A percentile compares a stretch with the other conserved stretches of the same genome.
Evolutionary conservation across 768 basidiomycete genomes (phyloP).

Genomic region (Pisolithus orientalis): DNA sequence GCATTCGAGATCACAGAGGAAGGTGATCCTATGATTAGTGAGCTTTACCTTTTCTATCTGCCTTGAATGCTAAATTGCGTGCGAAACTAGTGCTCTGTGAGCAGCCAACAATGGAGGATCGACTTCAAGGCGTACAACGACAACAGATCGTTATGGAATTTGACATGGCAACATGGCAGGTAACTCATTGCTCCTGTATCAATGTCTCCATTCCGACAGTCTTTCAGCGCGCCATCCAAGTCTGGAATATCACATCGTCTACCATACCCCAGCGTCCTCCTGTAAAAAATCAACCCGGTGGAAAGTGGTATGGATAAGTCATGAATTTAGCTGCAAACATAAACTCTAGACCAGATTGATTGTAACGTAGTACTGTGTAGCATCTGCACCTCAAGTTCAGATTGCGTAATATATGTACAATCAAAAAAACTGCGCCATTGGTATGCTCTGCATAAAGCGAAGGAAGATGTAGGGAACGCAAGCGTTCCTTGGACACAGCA

Average conservation of each 20-base stretch:
- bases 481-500: background rate
- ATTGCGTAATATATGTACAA: background rate
- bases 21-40: slow-evolving; percentile 74
- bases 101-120: slow-evolving; percentile 58
- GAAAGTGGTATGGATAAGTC: slow-evolving; percentile 66
- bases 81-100: slow-evolving; percentile 50
- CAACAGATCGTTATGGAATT: slow-evolving; percentile 89
- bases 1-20: slow-evolving; percentile 62
- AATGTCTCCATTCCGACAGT: background rate
- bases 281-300: slow-evolving; percentile 48
- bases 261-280: slow-evolving; percentile 70
- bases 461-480: too few relatives aligned
- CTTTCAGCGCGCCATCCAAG: slow-evolving; percentile 74
- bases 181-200: slow-evolving; percentile 26
- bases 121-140: slow-evolving; percentile 56
- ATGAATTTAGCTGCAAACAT: background rate
- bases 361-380: slow-evolving; percentile 4
- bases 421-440: too few relatives aligned
- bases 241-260: slow-evolving; percentile 73
- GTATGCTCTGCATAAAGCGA: too few relatives aligned
- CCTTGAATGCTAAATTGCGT: background rate
- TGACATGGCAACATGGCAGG: slow-evolving; percentile 86
- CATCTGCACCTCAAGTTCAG: too few relatives aligned
- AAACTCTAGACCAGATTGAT: slow-evolving; percentile 8
- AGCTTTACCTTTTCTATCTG: slow-evolving; percentile 18